Conservation (phyloP, 768 basidiomycete species). For the Xerocomus spinulosus region DNA sequence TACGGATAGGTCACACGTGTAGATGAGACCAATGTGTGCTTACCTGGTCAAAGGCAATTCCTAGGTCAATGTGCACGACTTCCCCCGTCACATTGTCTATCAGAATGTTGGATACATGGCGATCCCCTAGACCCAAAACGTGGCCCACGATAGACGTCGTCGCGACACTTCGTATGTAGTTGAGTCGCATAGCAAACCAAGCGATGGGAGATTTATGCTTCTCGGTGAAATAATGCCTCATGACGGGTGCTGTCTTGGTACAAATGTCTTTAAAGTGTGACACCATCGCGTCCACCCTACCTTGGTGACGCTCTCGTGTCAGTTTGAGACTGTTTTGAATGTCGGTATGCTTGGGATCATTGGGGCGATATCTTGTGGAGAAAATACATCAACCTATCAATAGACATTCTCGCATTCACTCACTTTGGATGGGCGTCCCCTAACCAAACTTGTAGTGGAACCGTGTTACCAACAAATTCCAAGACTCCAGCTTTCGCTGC, state of each 20-base stretch:
- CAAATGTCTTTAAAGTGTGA: constrained; percentile 36
- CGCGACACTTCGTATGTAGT: constrained; percentile 89
- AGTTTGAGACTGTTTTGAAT: constrained; percentile 28
- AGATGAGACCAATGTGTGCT: not conserved
- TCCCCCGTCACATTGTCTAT: constrained; percentile 81
- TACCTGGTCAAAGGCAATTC: constrained; percentile 95
- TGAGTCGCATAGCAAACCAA: constrained; percentile 89
- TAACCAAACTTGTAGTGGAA: constrained; percentile 62
- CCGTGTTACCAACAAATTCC: constrained; percentile 85
- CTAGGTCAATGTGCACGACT: constrained; percentile 92
- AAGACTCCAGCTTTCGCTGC: constrained; percentile 76
- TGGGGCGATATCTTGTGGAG: constrained; percentile 57
- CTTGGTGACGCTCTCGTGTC: constrained; percentile 30
- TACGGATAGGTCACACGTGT: too few species aligned
- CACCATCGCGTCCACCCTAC: constrained; percentile 29
- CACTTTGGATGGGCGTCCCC: constrained; percentile 56
- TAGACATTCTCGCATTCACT: constrained; percentile 12
- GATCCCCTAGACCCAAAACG: constrained; percentile 86
- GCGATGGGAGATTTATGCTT: constrained; percentile 80
- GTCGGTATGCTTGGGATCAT: constrained; percentile 41
- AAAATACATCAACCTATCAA: not conserved
- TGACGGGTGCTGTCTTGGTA: constrained; percentile 67
- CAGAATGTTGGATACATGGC: constrained; percentile 89
- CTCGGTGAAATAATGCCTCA: constrained; percentile 94
- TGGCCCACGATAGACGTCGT: constrained; percentile 93